Percentiles rank a stretch among this genome's conserved stretches.
Evolutionary conservation across 2,329 filamentous ascomycete genomes (phyloP).

Genomic region (Diplodia mutila): DNA sequence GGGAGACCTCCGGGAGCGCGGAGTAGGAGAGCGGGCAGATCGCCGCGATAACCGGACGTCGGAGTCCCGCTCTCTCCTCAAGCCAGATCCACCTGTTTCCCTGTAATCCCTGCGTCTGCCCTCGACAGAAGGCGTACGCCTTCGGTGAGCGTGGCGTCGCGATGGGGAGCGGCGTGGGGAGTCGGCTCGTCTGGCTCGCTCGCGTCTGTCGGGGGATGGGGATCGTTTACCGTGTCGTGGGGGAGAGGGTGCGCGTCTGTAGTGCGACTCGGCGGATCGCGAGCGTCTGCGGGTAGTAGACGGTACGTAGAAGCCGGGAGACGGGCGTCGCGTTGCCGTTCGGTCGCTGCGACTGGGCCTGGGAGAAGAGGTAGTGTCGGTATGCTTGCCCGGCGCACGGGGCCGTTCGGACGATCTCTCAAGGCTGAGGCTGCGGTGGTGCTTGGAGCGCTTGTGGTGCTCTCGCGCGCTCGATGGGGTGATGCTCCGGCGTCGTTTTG

Average conservation of each 20-base stretch:
- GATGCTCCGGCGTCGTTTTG: slow-evolving; percentile 44
- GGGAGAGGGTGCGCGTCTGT: slow-evolving; percentile 37
- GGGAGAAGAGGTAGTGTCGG: slow-evolving; percentile 40
- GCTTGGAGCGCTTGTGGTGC: slow-evolving; percentile 40
- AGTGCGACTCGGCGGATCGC: slow-evolving; percentile 45
- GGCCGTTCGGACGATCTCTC: slow-evolving; percentile 41
- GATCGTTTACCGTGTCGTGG: slow-evolving; percentile 40
- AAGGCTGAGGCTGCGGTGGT: slow-evolving; percentile 40
- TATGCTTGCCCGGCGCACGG: slow-evolving; percentile 37
- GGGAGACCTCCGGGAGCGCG: slow-evolving; percentile 36
- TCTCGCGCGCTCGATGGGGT: slow-evolving; percentile 41
- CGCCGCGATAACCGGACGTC: slow-evolving; percentile 34
- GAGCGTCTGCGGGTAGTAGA: slow-evolving; percentile 44
- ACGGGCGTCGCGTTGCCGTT: slow-evolving; percentile 36
- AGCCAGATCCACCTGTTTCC: slow-evolving; percentile 1
- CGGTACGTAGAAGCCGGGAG: slow-evolving; percentile 44
- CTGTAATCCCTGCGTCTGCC: slow-evolving; percentile 28
- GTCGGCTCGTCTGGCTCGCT: slow-evolving; percentile 34
- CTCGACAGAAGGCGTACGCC: slow-evolving; percentile 34
- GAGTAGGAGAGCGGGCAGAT: slow-evolving; percentile 38
- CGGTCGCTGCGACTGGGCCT: slow-evolving; percentile 38
- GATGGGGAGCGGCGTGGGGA: slow-evolving; percentile 38
- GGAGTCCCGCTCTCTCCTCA: slow-evolving; percentile 25
- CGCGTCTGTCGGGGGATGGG: slow-evolving; percentile 36
- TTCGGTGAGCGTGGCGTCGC: slow-evolving; percentile 33